Evolutionary conservation across 2,329 filamentous ascomycete genomes (phyloP).

Genomic region (Xylaria sp.): DNA sequence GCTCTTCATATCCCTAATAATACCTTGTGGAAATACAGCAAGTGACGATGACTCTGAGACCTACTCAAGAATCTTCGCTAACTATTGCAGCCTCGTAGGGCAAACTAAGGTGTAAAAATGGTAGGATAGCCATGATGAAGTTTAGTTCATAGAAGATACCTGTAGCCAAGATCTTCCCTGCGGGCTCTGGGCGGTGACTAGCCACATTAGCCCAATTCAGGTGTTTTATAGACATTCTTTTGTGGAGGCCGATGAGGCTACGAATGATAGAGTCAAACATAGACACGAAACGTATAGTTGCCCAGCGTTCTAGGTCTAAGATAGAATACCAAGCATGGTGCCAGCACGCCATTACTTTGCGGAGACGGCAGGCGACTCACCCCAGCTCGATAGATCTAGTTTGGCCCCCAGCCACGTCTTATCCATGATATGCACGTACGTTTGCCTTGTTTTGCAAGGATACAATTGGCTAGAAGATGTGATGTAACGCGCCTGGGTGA

Average conservation of each 20-base stretch:
- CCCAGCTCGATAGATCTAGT: slow-evolving; percentile 4
- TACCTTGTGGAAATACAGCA: not conserved
- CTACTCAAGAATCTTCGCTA: not conserved
- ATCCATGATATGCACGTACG: slow-evolving; percentile 16
- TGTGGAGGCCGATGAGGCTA: slow-evolving; percentile 21
- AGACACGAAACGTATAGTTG: not conserved
- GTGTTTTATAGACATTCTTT: slow-evolving; percentile 2
- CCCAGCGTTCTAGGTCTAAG: not conserved
- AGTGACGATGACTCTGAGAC: not conserved
- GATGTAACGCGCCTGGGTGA: slow-evolving; percentile 2
- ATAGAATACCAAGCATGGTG: slow-evolving; percentile 1
- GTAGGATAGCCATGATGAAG: not conserved
- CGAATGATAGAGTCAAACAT: slow-evolving; percentile 12
- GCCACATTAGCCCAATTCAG: slow-evolving; percentile 12
- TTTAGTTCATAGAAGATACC: not conserved
- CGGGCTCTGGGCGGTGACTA: slow-evolving; percentile 21
- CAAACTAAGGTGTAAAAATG: slow-evolving; percentile 1
- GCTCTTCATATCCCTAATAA: slow-evolving; percentile 2
- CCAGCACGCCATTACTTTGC: slow-evolving; percentile 2
- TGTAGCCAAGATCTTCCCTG: slow-evolving; percentile 8
- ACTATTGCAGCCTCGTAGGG: slow-evolving; percentile 26
- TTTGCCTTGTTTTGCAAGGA: slow-evolving; percentile 11
- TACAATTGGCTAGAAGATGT: not conserved
- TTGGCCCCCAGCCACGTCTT: slow-evolving; percentile 19
- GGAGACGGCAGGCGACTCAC: slow-evolving; percentile 6